These are phyloP conservation scores for Cyclospora cayetanensis DNA, from an alignment of 169 alveolate genomes.

Conservation along the genomic window DNA sequence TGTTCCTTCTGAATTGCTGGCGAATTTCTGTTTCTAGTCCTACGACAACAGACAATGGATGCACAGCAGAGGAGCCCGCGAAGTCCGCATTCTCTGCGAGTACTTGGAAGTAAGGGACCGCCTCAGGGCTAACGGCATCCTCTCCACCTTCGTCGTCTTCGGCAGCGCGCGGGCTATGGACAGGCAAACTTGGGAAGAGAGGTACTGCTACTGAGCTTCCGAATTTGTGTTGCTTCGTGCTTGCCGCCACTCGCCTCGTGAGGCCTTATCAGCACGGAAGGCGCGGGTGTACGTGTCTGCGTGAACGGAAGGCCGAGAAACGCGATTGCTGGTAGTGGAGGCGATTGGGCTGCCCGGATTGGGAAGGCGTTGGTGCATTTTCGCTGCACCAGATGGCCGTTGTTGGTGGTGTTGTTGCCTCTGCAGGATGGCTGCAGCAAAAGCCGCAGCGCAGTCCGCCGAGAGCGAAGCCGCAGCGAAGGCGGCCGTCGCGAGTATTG, in stretches of 20 bases:
- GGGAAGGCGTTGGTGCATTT: background rate
- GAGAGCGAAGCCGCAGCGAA: background rate
- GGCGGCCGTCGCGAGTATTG: background rate
- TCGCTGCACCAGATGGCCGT: constrained; percentile 57
- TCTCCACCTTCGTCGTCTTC: constrained; percentile 76
- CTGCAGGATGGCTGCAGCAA: background rate
- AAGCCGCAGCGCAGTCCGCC: background rate
- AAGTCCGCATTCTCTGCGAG: constrained; percentile 80
- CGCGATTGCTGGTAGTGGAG: too few relatives aligned
- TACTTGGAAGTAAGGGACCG: constrained; percentile 78
- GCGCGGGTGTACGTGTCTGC: background rate
- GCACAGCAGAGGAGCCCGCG: constrained; percentile 76
- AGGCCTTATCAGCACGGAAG: background rate
- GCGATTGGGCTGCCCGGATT: background rate
- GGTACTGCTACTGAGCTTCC: constrained; percentile 41
- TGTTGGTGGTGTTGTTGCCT: constrained; percentile 68
- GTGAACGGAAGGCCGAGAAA: too few relatives aligned
- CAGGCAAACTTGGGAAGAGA: constrained; percentile 66
- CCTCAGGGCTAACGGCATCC: constrained; percentile 73
- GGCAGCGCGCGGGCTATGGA: constrained; percentile 78
- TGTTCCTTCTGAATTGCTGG: too few relatives aligned
- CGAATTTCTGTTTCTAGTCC: constrained; percentile 31
- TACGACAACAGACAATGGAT: constrained; percentile 77
- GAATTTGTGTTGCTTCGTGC: too few relatives aligned
- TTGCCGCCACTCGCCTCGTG: background rate